Evolutionary conservation across 2,329 filamentous ascomycete species (phyloP), one percentile per base, ranked within the genome.

Genomic region (Akanthomyces uredinophilus): DNA sequence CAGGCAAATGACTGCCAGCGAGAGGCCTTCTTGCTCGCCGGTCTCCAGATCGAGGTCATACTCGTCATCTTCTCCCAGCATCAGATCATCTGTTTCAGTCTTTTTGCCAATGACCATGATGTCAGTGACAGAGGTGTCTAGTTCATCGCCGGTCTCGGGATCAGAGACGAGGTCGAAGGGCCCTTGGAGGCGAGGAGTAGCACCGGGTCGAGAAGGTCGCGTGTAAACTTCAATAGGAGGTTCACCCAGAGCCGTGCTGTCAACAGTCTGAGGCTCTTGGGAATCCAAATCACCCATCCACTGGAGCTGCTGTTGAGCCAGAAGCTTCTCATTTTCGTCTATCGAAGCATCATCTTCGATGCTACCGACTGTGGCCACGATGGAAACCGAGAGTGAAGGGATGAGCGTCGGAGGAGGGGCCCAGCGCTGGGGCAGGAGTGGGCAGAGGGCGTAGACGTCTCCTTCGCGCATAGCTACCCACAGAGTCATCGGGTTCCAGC

Each of bases 401-500:
- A 96, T 86, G 37, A 95, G 80, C 0, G 89, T 89, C 1, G 87
- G 83, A 16, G 89, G 87, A 27, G 89, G 87, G 27, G 90, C 86
- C 92, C 94, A 98, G 68, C 89, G 91, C 57, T 87, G 87, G 0
- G 95, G 95, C 37, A 99, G 79, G 46, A 99, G 81, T 1, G 95
- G 95, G 71, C 93, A 97, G 10, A 99, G 79, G 1, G 94, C 93
- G 71, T 99, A 99, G 6, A 98, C 84, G 70, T 97, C 93, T 4
- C 95, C 95, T 64, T 92, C 90, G 43, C 87, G 86, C 90, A 97
- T 99, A n/a, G 93, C 92, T 57, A 98, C 79, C 91, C 94, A 99
- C 13, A 99, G 81, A 0, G 95, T 98, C 90, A 97, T 97, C 11
- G 93, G 87, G 8, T 92, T 90, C 95, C 95, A 99, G 60, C 92